Base-by-base conservation (phyloP, 2,329 filamentous ascomycete genomes). In the Amylocarpus encephaloides region DNA sequence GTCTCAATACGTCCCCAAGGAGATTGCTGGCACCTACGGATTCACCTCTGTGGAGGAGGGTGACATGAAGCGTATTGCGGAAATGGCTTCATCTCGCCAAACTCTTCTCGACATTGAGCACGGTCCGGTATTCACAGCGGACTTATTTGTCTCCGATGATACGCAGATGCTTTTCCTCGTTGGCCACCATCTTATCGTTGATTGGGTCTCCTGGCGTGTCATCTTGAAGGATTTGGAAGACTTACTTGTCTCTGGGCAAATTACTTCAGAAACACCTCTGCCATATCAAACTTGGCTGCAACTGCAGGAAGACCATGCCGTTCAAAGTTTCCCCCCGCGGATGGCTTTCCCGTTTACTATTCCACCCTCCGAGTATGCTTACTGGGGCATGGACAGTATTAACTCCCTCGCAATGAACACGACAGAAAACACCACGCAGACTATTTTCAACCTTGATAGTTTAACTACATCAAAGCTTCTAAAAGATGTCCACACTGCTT, bases 381-480 rank as follows among this genome's bases (percentile, higher is more conserved):
- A 70, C 49, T 71, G 70, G 69, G 68, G 62, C 4, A 67, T n/a
- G n/a, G n/a, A n/a, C n/a, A n/a, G n/a, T n/a, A n/a, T n/a, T n/a
- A n/a, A n/a, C n/a, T n/a, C n/a, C n/a, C n/a, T n/a, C n/a, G n/a
- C n/a, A n/a, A n/a, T n/a, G n/a, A n/a, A n/a, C n/a, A n/a, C n/a
- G n/a, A n/a, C n/a, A n/a, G n/a, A n/a, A n/a, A n/a, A n/a, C n/a
- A n/a, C n/a, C n/a, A n/a, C n/a, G n/a, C n/a, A n/a, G n/a, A 61
- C 67, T 19, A 55, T 59, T 0, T 60, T 71, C 16, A 50, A 64
- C 36, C 60, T 77, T 32, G 71, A 76, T 57, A 59, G 71, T 34
- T 68, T 71, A 29, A 58, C 50, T 7, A 62, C 62, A 3, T 36
- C 51, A 3, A 22, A 53, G 2, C 52, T 64, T 7, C 45, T 70